These are phyloP conservation scores for Magnolia kwangsiensis DNA, from an alignment of 164 flowering plant species.

Conservation along the genomic window DNA sequence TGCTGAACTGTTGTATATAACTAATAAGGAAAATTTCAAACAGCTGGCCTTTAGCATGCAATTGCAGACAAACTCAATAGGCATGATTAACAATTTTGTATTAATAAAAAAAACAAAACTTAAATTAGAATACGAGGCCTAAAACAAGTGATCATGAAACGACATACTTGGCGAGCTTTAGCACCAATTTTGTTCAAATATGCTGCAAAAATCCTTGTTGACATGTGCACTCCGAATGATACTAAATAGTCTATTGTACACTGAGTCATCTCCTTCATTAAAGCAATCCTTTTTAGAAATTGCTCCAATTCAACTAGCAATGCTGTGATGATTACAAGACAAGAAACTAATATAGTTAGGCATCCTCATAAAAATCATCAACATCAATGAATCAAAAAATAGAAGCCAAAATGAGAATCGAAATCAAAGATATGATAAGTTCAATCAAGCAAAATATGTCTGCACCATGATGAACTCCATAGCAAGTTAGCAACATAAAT, in stretches of 20 bases:
- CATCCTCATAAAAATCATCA: background rate
- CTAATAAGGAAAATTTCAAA: no score
- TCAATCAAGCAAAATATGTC: background rate
- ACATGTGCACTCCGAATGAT: constrained; percentile 99
- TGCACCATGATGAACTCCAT: background rate
- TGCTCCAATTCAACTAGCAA: constrained; percentile 77
- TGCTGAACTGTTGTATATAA: no score
- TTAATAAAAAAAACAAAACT: no score
- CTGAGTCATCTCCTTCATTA: constrained; percentile 88
- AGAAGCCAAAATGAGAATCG: background rate
- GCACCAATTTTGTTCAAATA: constrained; percentile 78
- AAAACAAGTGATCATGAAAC: background rate
- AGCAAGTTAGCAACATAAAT: no score
- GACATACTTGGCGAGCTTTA: constrained; percentile 89
- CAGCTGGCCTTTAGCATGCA: no score
- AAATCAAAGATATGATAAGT: background rate
- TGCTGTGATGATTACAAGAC: constrained; percentile 31
- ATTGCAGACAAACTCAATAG: no score
- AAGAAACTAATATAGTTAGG: background rate
- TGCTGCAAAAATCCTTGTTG: constrained; percentile 96
- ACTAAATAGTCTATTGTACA: constrained; percentile 87
- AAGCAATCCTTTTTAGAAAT: constrained; percentile 84
- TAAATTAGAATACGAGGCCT: no score
- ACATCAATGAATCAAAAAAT: background rate
- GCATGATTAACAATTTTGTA: no score